These are phyloP conservation scores for Plantago rigida DNA, from an alignment of 305 asterid genomes.

Conservation along the genomic window DNA sequence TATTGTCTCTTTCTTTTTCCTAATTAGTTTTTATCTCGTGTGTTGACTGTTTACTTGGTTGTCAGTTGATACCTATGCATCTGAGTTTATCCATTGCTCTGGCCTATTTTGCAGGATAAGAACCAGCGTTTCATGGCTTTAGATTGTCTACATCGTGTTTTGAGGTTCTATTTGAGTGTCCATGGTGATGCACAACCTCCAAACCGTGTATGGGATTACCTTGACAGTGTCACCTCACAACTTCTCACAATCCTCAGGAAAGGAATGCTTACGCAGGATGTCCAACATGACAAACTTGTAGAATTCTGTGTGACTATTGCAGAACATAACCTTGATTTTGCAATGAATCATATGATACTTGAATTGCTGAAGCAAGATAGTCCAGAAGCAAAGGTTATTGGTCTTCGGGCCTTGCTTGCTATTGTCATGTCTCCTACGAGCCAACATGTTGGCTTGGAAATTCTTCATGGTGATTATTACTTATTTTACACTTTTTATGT, in stretches of 20 bases:
- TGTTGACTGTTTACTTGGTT: too few species aligned
- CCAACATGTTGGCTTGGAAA: conserved; percentile 90
- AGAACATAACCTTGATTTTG: conserved; percentile 97
- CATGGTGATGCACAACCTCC: conserved; percentile 88
- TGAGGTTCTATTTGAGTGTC: conserved; percentile 89
- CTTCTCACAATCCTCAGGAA: conserved; percentile 84
- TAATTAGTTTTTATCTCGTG: too few species aligned
- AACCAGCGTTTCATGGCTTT: conserved; percentile 97
- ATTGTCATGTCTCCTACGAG: conserved; percentile 95
- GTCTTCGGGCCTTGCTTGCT: conserved; percentile 97
- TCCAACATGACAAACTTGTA: conserved; percentile 94
- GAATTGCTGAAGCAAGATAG: conserved; percentile 95
- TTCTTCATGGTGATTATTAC: conserved; percentile 69
- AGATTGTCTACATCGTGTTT: conserved; percentile 91
- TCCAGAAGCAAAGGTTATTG: conserved; percentile 97
- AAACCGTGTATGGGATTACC: conserved; percentile 94
- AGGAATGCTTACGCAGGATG: conserved; percentile 95
- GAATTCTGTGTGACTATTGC: conserved; percentile 97
- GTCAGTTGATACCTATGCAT: too few species aligned
- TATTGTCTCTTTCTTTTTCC: too few species aligned
- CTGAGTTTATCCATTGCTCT: conserved; percentile 15
- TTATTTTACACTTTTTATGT: conserved; percentile 21
- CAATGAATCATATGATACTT: conserved; percentile 88
- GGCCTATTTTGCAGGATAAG: conserved; percentile 65
- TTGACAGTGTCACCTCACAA: conserved; percentile 96